Evolutionary conservation across 1,284 basidiomycete genomes (phyloP), one percentile per base, ranked within the genome.

Genomic region (Apiotrichum montevideense): DNA sequence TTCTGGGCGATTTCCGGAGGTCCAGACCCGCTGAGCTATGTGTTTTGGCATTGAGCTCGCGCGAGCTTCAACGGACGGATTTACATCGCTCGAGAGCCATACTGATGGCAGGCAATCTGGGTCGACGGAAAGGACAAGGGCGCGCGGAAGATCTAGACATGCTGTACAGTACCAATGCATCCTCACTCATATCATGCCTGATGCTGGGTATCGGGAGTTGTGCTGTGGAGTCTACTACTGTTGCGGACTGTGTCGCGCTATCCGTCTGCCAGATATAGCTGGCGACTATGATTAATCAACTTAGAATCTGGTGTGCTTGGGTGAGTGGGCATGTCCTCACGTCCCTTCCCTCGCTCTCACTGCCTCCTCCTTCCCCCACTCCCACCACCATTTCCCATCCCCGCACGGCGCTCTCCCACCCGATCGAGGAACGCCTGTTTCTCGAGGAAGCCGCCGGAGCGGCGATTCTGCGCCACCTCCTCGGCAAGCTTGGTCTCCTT

Each of bases 391-490:
- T 34, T 34, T 7, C 6, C 42, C 32, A 35, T 37, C 15, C 37
- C 40, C 34, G 46, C 51, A 34, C 41, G 39, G 37, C 75, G 54
- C 52, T 75, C 72, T 7, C 64, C 70, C 2, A 77, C 73, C 7
- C 75, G 58, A 34, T 73, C 72, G 13, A 77, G 57, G 60, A 77
- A 75, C 48, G 71, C 70, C 46, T 65, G 66, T 51, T 74, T 75
- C 46, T 72, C 71, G 8, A 77, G 58, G 54, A 64, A 75, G 4
- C 75, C 73, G 1, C 74, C 74, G 7, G 59, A 57, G 35, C 65
- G 57, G 14, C 75, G 58, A 62, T 77, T 71, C 29, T 67, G 66
- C 13, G 66, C 68, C 3, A 77, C 64, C 56, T 77, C 73, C 35
- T 70, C 69, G 4, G 59, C 48, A 8, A 73, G 55, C 2, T 55